phyloP scores from a whole-genome alignment of 2,329 filamentous ascomycete species.

The Zymoseptoria ardabiliae region DNA sequence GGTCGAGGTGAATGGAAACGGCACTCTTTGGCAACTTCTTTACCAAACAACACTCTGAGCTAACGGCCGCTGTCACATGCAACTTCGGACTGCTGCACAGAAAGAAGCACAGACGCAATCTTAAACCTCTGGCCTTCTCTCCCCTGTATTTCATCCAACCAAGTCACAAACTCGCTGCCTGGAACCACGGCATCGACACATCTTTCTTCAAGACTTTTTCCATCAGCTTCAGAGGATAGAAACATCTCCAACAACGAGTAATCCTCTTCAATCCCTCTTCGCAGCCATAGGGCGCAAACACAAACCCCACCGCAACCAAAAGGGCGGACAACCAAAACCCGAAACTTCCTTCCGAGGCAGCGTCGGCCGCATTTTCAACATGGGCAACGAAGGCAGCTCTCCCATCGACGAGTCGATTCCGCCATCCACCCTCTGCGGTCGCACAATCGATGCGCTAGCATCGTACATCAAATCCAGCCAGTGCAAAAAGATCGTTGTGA shows the following conservation, averaged over 20 bases:
- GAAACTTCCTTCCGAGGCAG: conserved; percentile 17
- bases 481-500: conserved; percentile 67
- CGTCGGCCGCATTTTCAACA: conserved; percentile 40
- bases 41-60: neutral
- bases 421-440: conserved; percentile 58
- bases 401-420: conserved; percentile 56
- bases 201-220: neutral
- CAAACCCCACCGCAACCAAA: conserved; percentile 36
- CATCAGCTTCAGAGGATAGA: neutral
- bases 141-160: no score
- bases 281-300: conserved; percentile 47
- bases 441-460: conserved; percentile 69
- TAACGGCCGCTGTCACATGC: neutral
- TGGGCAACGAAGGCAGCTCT: conserved; percentile 79
- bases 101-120: neutral
- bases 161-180: neutral
- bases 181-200: neutral
- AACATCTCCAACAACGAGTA: conserved; percentile 3
- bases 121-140: no score
- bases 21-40: neutral
- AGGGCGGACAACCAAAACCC: conserved; percentile 21
- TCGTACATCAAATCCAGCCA: conserved; percentile 66
- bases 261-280: conserved; percentile 9
- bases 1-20: neutral
- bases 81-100: neutral